Percentiles rank a stretch among this genome's conserved stretches.
Evolutionary conservation across 2,329 filamentous ascomycete genomes (phyloP).

Genomic region (Thielaviopsis euricoi): DNA sequence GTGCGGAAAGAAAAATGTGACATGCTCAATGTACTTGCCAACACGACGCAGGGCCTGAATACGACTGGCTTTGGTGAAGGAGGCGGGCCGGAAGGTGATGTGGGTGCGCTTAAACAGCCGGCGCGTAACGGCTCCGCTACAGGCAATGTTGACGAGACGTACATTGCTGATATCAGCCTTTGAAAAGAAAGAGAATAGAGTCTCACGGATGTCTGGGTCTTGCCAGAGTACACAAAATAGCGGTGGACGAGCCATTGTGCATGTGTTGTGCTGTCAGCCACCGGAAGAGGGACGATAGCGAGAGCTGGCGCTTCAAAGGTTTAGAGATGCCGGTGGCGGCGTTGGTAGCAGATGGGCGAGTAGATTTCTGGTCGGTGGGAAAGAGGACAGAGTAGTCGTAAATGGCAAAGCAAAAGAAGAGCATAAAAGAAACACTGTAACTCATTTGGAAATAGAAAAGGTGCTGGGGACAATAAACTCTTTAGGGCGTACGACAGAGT

Average conservation of each 20-base stretch:
- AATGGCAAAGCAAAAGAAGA: not conserved
- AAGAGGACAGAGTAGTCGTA: not conserved
- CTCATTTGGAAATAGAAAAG: not conserved
- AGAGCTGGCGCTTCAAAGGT: not conserved
- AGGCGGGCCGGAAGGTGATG: conserved; percentile 54
- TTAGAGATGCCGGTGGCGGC: not conserved
- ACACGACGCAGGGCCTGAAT: conserved; percentile 62
- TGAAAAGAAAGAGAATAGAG: conserved; percentile 31
- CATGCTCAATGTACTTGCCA: conserved; percentile 60
- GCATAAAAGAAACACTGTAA: not conserved
- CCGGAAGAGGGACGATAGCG: conserved; percentile 8
- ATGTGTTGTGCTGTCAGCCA: conserved; percentile 9
- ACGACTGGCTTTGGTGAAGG: conserved; percentile 58
- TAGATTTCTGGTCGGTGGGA: not conserved
- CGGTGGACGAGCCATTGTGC: not conserved
- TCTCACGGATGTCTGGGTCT: conserved; percentile 31
- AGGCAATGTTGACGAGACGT: conserved; percentile 52
- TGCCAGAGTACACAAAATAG: conserved; percentile 40
- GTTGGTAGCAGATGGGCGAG: not conserved
- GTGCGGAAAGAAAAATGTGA: conserved; percentile 66
- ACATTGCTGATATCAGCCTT: conserved; percentile 39
- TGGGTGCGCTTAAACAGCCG: conserved; percentile 52
- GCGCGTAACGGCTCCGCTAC: conserved; percentile 52
- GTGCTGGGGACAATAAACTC: not conserved
- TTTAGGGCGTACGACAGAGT: not conserved